Conservation (phyloP, 1,284 basidiomycete species). For the Farysia itapuensis region DNA sequence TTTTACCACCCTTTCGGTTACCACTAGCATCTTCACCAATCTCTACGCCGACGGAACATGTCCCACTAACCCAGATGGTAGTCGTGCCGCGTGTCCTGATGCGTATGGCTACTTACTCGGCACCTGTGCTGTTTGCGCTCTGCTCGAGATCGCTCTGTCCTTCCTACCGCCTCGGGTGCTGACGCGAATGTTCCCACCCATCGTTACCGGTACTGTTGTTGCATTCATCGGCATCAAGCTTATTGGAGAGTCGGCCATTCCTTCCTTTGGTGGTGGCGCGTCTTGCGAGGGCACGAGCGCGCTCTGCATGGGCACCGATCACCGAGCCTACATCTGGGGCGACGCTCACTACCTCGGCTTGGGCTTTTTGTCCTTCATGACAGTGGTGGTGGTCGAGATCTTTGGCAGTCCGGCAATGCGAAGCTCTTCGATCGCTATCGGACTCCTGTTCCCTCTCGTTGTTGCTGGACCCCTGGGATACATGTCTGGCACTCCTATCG, state of each 20-base stretch:
- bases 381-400: slow-evolving; percentile 72
- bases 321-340: slow-evolving; percentile 68
- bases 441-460: slow-evolving; percentile 48
- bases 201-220: slow-evolving; percentile 67
- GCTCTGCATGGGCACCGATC: slow-evolving; percentile 65
- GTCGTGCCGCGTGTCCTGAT: slow-evolving; percentile 66
- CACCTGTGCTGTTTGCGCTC: slow-evolving; percentile 75
- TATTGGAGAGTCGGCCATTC: slow-evolving; percentile 72
- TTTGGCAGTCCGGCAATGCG: slow-evolving; percentile 78
- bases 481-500: slow-evolving; percentile 31
- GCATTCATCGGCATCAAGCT: slow-evolving; percentile 71
- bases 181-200: slow-evolving; percentile 75
- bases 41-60: slow-evolving; percentile 80
- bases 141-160: slow-evolving; percentile 76
- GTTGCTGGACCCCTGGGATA: slow-evolving; percentile 47
- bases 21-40: slow-evolving; percentile 68
- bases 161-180: slow-evolving; percentile 69
- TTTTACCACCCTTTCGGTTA: slow-evolving; percentile 77
- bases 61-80: slow-evolving; percentile 68
- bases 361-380: slow-evolving; percentile 78
- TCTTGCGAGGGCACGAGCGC: slow-evolving; percentile 64
- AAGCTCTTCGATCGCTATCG: slow-evolving; percentile 63
- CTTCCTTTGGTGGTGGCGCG: slow-evolving; percentile 77
- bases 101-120: slow-evolving; percentile 65
- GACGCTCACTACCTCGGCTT: slow-evolving; percentile 80